A percentile compares a stretch with the other conserved stretches of the same genome.
Evolutionary conservation across 768 basidiomycete species (phyloP).

Genomic region (Cystobasidium ongulense): DNA sequence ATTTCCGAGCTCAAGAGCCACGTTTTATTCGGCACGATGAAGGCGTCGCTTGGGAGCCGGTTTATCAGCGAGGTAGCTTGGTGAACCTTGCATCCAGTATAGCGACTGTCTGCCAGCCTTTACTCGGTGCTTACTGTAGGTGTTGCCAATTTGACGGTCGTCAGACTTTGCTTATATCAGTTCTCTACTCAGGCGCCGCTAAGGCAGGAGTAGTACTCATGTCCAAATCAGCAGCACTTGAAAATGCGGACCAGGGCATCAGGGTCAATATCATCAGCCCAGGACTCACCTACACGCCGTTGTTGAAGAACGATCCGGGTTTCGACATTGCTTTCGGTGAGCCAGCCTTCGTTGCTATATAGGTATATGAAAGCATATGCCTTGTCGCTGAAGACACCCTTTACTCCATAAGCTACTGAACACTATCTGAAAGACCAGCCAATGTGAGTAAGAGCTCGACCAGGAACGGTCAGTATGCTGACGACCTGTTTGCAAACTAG

Average conservation of each 20-base stretch:
- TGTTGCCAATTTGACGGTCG: neutral
- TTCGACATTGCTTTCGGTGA: conserved; percentile 9
- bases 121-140: conserved; percentile 7
- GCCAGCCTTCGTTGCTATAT: neutral
- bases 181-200: neutral
- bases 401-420: neutral
- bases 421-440: conserved; percentile 1
- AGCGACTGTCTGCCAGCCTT: neutral
- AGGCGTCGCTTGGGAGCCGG: neutral
- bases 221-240: conserved; percentile 1
- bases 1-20: conserved; percentile 3
- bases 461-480: neutral
- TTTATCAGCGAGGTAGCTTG: conserved; percentile 4
- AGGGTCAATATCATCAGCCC: conserved; percentile 6
- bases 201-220: conserved; percentile 8
- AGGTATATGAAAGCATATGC: neutral
- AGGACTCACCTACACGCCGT: neutral
- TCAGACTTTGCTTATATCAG: neutral
- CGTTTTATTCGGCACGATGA: conserved; percentile 2
- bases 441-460: neutral
- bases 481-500: neutral
- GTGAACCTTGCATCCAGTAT: neutral
- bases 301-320: neutral
- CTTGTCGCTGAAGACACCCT: neutral
- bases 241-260: conserved; percentile 14